Base-by-base conservation (phyloP, 208 protist species). In the Trypanosoma conorhini region DNA sequence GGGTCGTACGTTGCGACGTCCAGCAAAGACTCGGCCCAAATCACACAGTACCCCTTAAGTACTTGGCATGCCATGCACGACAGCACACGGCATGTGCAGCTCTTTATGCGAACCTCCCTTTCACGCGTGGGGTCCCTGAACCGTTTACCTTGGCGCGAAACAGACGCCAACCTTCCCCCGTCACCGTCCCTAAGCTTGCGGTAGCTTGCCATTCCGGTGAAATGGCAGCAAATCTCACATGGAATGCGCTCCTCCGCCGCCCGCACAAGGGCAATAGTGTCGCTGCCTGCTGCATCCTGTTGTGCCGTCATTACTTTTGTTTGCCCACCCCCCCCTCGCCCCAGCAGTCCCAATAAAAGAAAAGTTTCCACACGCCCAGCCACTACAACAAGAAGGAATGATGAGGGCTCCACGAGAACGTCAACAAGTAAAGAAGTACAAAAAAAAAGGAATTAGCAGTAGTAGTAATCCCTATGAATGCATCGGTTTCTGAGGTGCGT, bases 21-120 rank as follows among this genome's bases (percentile, higher is more conserved):
- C 28, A 89, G 50, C 12, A 72, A 54, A 10, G 85, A 86, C 55
- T 85, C 72, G 0, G 78, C 88, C 88, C 85, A 94, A 69, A 91
- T 13, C 38, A 86, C 77, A 28, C 78, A 72, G 28, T 91, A 86
- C 5, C 68, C 79, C 3, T 54, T 62, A 3, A 94, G 59, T 12
- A 88, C 81, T 21, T 48, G 1, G 28, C 82, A 86, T 1, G 64
- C 63, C n/a, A 71, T 62, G 33, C 55, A 62, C 19, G 78, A 84
- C 13, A 83, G 19, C 17, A 92, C 66, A 2, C 56, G 33, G 13
- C 81, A 84, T 1, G 48, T 70, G 67, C 83, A 90, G 35, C 67
- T 58, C 42, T 64, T 44, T 15, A 72, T 26, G 9, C 17, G 40
- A 24, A 76, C 64, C 38, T 76, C 64, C 33, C 19, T 31, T 17